Conservation (phyloP, 495 filamentous ascomycete species). For the Neurospora sp. region DNA sequence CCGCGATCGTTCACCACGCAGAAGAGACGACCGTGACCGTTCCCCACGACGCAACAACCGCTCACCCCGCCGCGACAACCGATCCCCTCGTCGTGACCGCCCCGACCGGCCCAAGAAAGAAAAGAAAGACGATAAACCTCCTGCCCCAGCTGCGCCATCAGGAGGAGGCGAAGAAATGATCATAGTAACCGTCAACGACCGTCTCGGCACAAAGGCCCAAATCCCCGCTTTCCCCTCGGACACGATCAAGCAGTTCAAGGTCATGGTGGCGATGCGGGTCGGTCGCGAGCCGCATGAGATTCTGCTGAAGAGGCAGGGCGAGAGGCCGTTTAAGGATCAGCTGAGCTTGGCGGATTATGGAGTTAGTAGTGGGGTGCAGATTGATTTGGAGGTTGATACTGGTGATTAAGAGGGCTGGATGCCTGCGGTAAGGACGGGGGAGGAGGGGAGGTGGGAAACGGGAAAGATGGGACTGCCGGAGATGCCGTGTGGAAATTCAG, state of each 20-base stretch:
- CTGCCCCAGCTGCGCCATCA: too few species aligned
- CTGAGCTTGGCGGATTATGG: constrained; percentile 83
- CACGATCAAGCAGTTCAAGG: constrained; percentile 76
- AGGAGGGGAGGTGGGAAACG: too few species aligned
- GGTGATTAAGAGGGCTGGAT: constrained; percentile 44
- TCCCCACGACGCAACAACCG: constrained; percentile 7
- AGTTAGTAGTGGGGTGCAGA: constrained; percentile 76
- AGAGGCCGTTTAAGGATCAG: constrained; percentile 83
- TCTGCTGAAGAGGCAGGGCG: constrained; percentile 79
- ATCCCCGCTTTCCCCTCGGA: constrained; percentile 80
- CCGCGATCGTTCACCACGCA: neutral
- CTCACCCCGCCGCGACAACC: constrained; percentile 24
- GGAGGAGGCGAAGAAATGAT: constrained; percentile 65
- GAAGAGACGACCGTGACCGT: neutral
- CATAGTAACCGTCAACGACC: constrained; percentile 83
- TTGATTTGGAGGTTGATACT: constrained; percentile 79
- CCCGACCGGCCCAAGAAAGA: neutral
- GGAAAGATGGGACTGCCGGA: too few species aligned
- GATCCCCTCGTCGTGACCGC: constrained; percentile 14
- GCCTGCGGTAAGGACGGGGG: too few species aligned
- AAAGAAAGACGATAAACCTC: neutral
- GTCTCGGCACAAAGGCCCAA: constrained; percentile 78
- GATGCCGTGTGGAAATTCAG: too few species aligned
- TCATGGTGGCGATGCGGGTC: constrained; percentile 75
- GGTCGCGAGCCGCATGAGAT: constrained; percentile 85